These are phyloP conservation scores for Diplogelasinospora grovesii DNA, from an alignment of 495 filamentous ascomycete genomes.

Conservation along the genomic window DNA sequence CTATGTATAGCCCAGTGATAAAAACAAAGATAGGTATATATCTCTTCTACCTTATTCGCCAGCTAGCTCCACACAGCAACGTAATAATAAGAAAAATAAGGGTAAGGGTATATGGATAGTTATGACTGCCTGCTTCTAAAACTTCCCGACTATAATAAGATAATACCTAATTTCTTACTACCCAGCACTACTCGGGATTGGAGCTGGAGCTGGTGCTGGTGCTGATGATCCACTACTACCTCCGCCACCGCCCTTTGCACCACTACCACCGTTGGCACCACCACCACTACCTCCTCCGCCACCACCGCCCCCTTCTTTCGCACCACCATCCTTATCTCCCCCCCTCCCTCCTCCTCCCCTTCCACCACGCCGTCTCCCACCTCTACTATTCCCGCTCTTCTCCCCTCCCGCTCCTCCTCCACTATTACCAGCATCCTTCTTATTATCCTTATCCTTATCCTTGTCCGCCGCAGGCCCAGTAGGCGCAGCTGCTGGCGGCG, in stretches of 20 bases:
- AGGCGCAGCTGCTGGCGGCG: neutral
- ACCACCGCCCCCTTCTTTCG: conserved; percentile 8
- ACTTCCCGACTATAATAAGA: no score
- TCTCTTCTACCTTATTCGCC: no score
- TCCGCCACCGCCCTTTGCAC: no score
- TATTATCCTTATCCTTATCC: neutral
- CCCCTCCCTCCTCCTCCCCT: conserved; percentile 19
- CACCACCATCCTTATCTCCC: conserved; percentile 9
- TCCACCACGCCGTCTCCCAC: conserved; percentile 14
- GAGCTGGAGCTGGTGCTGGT: neutral
- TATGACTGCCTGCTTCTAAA: neutral
- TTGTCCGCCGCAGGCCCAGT: conserved; percentile 7
- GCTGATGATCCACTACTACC: no score
- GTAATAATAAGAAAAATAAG: no score
- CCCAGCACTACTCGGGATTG: no score
- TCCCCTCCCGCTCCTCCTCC: conserved; percentile 11
- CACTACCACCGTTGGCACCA: conserved; percentile 5
- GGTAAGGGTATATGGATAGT: no score
- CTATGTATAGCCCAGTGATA: no score
- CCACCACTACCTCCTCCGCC: conserved; percentile 9
- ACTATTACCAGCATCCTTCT: conserved; percentile 11
- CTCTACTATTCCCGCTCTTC: no score
- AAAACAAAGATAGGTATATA: no score
- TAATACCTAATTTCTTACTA: no score
- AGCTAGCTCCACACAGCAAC: no score